Base-by-base conservation (phyloP, 805 yeast species). In the Debaryomyces castellii region DNA sequence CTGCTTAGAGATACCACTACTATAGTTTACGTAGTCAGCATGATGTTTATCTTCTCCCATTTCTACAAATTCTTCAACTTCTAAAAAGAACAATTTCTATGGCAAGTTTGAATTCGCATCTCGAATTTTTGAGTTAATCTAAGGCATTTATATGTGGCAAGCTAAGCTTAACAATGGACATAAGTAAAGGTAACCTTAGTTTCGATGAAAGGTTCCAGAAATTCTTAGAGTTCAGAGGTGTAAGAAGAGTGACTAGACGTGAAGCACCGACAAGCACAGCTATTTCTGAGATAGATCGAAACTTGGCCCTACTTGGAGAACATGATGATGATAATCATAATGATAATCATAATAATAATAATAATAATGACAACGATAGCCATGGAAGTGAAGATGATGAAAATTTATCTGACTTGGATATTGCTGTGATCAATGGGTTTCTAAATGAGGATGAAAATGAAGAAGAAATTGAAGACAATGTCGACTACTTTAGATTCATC, bases 11-110 rank as follows among this genome's bases (percentile, higher is more conserved):
- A 64, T 47, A 0, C 66, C 60, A 1, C 59, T 27, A 0, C 62
- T 47, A 53, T 87, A 87, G 34, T 76, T 72, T 4, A 89, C 59
- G 59, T 78, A 83, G 41, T 87, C 95, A 0, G 97, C 96, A 66
- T 90, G 97, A 59, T 58, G 60, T 38, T 49, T 42, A 18, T 36
- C 52, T 42, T 46, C 54, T 14, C 48, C 54, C 54, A 50, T 52
- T 10, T 35, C n/a, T 3, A 14, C 11, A 5, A 10, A 20, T 21
- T 35, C 5, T 20, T 18, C 9, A 2, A 20, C 3, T 35, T 12
- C 16, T 22, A 20, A 32, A 12, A 8, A 40, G 18, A 30, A 20
- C 18, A n/a, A 11, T 21, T 20, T n/a, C 2, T 37, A 17, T 20
- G 18, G 37, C 11, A 30, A 40, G 17, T 14, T 12, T 28, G 8